These are phyloP conservation scores for Trifolium repens DNA, from an alignment of 306 rosid species.

Conservation along the genomic window DNA sequence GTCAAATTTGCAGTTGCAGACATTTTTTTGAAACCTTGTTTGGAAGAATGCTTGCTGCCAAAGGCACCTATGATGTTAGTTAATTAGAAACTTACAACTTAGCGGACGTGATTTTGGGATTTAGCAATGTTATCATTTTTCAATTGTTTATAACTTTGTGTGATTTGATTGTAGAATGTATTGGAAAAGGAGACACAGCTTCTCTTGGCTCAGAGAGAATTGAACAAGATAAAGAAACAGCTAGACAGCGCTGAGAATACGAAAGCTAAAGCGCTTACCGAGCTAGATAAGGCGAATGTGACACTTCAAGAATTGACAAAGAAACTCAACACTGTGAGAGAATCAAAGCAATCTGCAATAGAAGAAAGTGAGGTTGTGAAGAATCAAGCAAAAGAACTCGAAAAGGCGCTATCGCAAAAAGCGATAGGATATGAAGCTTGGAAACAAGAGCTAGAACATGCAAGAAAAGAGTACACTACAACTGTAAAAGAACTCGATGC, in stretches of 20 bases:
- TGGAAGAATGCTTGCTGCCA: background rate
- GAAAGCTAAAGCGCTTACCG: conserved; percentile 57
- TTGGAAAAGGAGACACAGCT: conserved; percentile 83
- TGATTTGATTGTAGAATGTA: conserved; percentile 58
- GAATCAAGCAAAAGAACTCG: conserved; percentile 68
- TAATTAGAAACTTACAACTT: no score
- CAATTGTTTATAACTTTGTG: background rate
- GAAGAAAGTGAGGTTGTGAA: conserved; percentile 69
- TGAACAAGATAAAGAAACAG: conserved; percentile 60
- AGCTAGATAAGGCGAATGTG: conserved; percentile 73
- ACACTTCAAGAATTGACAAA: conserved; percentile 64
- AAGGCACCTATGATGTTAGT: no score
- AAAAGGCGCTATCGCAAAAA: conserved; percentile 56
- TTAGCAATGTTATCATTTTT: conserved; percentile 10
- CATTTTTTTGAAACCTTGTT: background rate
- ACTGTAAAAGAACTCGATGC: conserved; percentile 76
- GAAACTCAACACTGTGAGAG: conserved; percentile 58
- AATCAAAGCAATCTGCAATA: conserved; percentile 71
- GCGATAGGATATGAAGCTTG: conserved; percentile 49
- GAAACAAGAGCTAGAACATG: conserved; percentile 48
- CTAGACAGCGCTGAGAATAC: conserved; percentile 57
- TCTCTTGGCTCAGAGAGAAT: conserved; percentile 75
- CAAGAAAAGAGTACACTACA: conserved; percentile 64
- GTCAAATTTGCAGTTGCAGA: background rate
- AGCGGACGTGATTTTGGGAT: conserved; percentile 22